A percentile compares a stretch with the other conserved stretches of the same genome.
These are phyloP conservation scores for Colletotrichum somersetense DNA, from an alignment of 2,329 filamentous ascomycete species.

Conservation along the genomic window DNA sequence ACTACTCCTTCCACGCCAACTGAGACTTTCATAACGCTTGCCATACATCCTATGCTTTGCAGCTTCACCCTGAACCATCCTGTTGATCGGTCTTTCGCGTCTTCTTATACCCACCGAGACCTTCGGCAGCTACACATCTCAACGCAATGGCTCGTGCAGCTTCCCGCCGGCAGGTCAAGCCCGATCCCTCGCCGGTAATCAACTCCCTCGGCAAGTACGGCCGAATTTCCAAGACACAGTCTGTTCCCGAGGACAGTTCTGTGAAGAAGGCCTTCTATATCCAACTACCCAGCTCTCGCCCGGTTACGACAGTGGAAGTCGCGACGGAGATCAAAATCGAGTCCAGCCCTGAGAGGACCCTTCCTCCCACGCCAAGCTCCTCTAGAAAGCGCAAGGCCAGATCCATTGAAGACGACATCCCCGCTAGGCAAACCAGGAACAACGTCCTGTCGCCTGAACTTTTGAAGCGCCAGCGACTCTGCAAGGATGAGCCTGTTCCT, in stretches of 20 bases:
- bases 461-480: constrained; percentile 40
- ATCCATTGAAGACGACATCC: constrained; percentile 26
- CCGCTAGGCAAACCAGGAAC: constrained; percentile 7
- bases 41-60: constrained; percentile 6
- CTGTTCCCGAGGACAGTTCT: constrained; percentile 11
- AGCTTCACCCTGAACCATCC: neutral
- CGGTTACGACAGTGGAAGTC: constrained; percentile 27
- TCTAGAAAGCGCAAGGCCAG: constrained; percentile 40
- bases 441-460: constrained; percentile 4
- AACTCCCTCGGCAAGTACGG: constrained; percentile 42
- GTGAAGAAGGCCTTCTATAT: constrained; percentile 40
- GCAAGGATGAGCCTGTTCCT: constrained; percentile 38
- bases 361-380: constrained; percentile 12
- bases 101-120: neutral
- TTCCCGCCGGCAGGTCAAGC: constrained; percentile 40
- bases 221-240: constrained; percentile 39
- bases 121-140: constrained; percentile 11
- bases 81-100: neutral
- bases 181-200: constrained; percentile 25
- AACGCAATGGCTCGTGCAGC: constrained; percentile 42
- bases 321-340: constrained; percentile 27
- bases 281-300: constrained; percentile 31
- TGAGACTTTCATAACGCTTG: constrained; percentile 10
- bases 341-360: constrained; percentile 18
- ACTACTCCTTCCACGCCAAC: constrained; percentile 11